Evolutionary conservation across 2,329 filamentous ascomycete genomes (phyloP).

Genomic region (Colletotrichum echinochloae): DNA sequence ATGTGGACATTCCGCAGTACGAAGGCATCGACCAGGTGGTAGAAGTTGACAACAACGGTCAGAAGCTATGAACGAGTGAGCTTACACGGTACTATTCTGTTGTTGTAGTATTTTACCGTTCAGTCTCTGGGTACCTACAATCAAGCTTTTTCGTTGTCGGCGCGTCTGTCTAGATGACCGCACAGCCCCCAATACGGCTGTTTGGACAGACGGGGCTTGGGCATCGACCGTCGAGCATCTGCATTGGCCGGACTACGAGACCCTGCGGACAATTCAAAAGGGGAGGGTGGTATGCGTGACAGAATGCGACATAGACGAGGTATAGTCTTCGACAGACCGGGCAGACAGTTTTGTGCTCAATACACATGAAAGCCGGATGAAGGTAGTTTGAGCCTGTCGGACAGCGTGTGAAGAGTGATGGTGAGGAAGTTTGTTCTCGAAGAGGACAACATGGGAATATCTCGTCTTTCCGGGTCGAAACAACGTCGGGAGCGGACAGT

Average conservation of each 20-base stretch:
- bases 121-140: constrained; percentile 42
- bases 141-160: constrained; percentile 4
- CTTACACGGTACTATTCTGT: constrained; percentile 20
- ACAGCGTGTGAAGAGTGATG: constrained; percentile 21
- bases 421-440: constrained; percentile 4
- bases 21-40: constrained; percentile 89
- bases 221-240: constrained; percentile 66
- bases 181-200: constrained; percentile 66
- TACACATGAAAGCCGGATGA: constrained; percentile 66
- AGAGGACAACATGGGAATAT: constrained; percentile 38
- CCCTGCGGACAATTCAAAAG: constrained; percentile 61
- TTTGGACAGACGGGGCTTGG: constrained; percentile 71
- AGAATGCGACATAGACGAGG: constrained; percentile 69
- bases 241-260: constrained; percentile 52
- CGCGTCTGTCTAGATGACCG: constrained; percentile 58
- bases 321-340: constrained; percentile 71
- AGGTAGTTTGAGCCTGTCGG: constrained; percentile 9
- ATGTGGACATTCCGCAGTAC: constrained; percentile 85
- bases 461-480: constrained; percentile 14
- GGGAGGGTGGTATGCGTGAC: constrained; percentile 63
- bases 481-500: constrained; percentile 16
- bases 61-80: constrained; percentile 62
- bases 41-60: constrained; percentile 70
- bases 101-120: neutral
- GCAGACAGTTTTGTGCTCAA: constrained; percentile 67